Evolutionary conservation across 805 yeast genomes (phyloP), one percentile per base, ranked within the genome.

Genomic region (Candida loeiensis): DNA sequence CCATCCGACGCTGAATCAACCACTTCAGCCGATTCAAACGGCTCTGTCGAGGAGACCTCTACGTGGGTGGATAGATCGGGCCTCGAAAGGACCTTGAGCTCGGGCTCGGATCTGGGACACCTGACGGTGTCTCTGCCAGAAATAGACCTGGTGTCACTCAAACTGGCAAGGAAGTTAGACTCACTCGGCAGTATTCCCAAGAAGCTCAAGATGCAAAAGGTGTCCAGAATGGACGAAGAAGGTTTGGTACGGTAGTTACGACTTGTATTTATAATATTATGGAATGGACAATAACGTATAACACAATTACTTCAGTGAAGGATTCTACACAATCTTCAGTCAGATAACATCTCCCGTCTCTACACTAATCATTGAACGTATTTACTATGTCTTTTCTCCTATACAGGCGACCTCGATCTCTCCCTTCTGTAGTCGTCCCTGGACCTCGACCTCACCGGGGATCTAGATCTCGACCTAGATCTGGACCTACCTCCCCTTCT

Each of bases 401-500:
- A 34, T 30, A 34, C 37, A 7, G 39, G 39, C 22, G 36, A 36
- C 20, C 44, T 32, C 16, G 40, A 33, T 16, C 37, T 19, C 14
- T 37, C 34, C n/a, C 37, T 41, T 25, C 39, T 36, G 18, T 35
- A 37, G 27, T 24, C 36, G 6, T 33, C 34, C 32, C 34, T 26
- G n/a, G 35, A n/a, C 14, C 35, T 12, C 33, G 33, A 30, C 21
- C 39, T 36, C 19, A 28, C 34, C 4, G 39, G 39, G 6, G 39
- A 36, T 27, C 37, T 20, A 15, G 26, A 20, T 28, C 40, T 37
- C 14, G 40, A 37, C 13, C 39, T 36, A 17, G 36, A 30, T 16
- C 40, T 30, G 17, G 40, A 37, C 19, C 40, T 37, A n/a, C 36
- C 34, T 22, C 43, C 32, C n/a, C 36, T 31, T 30, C 33, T 33